Evolutionary conservation across 179 eudicot species (phyloP).

Genomic region (Drosera spatulata): DNA sequence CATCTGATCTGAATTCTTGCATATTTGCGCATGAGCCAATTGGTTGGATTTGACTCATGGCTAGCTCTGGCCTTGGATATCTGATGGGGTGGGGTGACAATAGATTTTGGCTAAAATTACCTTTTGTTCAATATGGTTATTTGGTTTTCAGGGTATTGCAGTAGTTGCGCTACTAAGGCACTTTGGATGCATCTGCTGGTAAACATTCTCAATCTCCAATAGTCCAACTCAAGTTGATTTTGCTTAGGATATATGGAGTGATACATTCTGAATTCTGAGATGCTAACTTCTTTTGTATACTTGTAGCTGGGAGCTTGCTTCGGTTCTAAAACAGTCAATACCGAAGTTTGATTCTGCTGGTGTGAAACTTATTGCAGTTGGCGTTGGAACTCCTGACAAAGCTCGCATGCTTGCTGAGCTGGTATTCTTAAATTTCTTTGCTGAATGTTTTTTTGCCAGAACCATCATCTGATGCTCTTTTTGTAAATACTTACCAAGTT

Average conservation of each 20-base stretch:
- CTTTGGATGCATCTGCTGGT: slow-evolving; percentile 94
- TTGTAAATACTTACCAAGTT: no score
- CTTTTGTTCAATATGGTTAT: no score
- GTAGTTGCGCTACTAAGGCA: slow-evolving; percentile 87
- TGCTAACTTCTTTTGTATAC: slow-evolving; percentile 3
- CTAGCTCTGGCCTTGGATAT: no score
- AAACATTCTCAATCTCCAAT: slow-evolving; percentile 13
- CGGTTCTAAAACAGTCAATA: slow-evolving; percentile 47
- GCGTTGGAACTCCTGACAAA: slow-evolving; percentile 75
- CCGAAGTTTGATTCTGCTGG: slow-evolving; percentile 64
- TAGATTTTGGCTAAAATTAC: no score
- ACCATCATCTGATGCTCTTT: no score
- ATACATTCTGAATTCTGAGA: slow-evolving; percentile 10
- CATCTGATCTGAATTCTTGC: no score
- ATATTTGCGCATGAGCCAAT: no score
- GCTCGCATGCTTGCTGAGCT: slow-evolving; percentile 74
- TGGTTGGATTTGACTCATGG: no score
- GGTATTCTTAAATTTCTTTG: no score
- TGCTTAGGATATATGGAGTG: not conserved
- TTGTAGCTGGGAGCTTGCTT: slow-evolving; percentile 82
- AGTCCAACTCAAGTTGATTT: not conserved
- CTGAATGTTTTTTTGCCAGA: no score
- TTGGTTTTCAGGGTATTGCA: slow-evolving; percentile 55
- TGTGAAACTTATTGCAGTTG: slow-evolving; percentile 91
- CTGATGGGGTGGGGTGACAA: no score